phyloP scores from a whole-genome alignment of 768 basidiomycete species.

The Boletus speciosus region DNA sequence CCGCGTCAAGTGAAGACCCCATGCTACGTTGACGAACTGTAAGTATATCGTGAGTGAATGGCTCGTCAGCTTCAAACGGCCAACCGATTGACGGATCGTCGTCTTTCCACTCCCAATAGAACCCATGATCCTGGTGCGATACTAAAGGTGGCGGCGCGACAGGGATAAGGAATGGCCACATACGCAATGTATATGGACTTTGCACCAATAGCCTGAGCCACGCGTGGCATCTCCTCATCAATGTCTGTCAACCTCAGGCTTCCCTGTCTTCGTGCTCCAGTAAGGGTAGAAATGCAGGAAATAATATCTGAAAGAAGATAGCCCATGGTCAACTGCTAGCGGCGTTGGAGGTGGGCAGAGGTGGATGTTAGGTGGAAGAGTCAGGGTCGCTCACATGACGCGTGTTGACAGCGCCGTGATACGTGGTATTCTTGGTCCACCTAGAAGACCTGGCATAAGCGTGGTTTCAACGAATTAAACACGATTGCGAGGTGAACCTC shows the following conservation, averaged over 20 bases:
- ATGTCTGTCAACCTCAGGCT: slow-evolving; percentile 12
- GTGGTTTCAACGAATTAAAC: slow-evolving; percentile 4
- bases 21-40: slow-evolving; percentile 36
- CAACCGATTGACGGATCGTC: slow-evolving; percentile 20
- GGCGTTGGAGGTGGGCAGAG: slow-evolving; percentile 7
- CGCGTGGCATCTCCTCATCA: slow-evolving; percentile 16
- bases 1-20: slow-evolving; percentile 28
- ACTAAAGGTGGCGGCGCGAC: slow-evolving; percentile 2
- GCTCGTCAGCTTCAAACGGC: neutral
- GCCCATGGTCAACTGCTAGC: slow-evolving; percentile 19
- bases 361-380: neutral
- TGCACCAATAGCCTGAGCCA: neutral
- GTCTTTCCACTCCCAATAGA: slow-evolving; percentile 32
- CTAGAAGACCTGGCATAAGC: slow-evolving; percentile 3
- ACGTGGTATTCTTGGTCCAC: neutral
- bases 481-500: neutral
- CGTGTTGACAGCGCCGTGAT: slow-evolving; percentile 7
- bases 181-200: slow-evolving; percentile 29
- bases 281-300: neutral
- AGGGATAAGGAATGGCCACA: slow-evolving; percentile 4
- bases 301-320: slow-evolving; percentile 10
- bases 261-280: slow-evolving; percentile 1
- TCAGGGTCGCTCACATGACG: neutral
- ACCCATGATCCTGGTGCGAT: slow-evolving; percentile 25
- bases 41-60: neutral